Conservation (phyloP, 805 yeast species). For the Kuraishia hungarica region DNA sequence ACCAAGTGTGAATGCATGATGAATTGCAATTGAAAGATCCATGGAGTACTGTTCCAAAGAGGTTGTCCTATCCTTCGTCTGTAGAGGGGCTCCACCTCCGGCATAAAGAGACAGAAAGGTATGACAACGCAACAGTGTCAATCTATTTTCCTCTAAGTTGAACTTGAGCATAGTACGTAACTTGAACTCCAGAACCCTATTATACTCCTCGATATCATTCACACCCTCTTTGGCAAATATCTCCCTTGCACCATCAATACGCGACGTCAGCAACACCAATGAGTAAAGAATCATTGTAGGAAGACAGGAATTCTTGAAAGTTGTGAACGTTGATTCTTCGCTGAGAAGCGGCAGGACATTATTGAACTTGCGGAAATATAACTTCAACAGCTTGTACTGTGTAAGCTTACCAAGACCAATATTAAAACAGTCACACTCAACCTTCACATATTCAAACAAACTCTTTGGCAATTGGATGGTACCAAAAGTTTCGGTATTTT, state of each 20-base stretch:
- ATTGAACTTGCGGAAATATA: conserved; percentile 32
- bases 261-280: conserved; percentile 30
- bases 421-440: conserved; percentile 8
- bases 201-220: conserved; percentile 12
- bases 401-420: conserved; percentile 7
- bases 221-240: conserved; percentile 16
- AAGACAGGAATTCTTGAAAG: conserved; percentile 24
- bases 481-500: conserved; percentile 10
- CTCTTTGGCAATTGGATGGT: conserved; percentile 10
- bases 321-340: conserved; percentile 27
- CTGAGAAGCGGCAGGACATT: conserved; percentile 31
- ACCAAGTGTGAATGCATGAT: conserved; percentile 29
- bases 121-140: conserved; percentile 25
- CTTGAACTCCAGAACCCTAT: conserved; percentile 20
- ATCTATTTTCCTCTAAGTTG: conserved; percentile 27
- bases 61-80: background rate
- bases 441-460: conserved; percentile 7
- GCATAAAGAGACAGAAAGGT: conserved; percentile 28
- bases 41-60: conserved; percentile 24
- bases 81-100: conserved; percentile 21
- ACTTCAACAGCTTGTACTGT: conserved; percentile 18
- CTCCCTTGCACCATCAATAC: conserved; percentile 26
- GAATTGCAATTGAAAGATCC: conserved; percentile 27
- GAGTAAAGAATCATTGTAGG: conserved; percentile 33
- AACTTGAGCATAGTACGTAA: conserved; percentile 27